Percentiles rank a stretch among this genome's conserved stretches.
Evolutionary conservation across 352 stramenopile genomes (phyloP).

Genomic region (Phytophthora tubulina): DNA sequence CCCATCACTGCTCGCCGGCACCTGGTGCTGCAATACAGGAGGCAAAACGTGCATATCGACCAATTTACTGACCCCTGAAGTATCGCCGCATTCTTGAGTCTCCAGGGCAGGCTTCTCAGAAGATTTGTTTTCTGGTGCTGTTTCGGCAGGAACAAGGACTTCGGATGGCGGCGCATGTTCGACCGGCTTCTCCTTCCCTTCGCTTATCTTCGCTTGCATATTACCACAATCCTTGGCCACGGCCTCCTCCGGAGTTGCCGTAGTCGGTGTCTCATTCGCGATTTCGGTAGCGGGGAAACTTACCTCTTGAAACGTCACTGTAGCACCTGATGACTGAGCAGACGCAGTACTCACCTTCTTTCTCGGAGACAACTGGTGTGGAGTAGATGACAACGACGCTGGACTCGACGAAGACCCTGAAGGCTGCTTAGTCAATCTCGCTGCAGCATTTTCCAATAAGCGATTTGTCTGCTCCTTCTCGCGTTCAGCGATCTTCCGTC

Average conservation of each 20-base stretch:
- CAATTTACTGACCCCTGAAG: conserved; percentile 46
- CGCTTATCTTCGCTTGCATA: conserved; percentile 10
- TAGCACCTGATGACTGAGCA: conserved; percentile 7
- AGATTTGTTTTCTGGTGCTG: conserved; percentile 6
- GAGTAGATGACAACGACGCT: conserved; percentile 29
- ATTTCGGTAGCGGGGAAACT: conserved; percentile 8
- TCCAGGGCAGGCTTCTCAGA: conserved; percentile 7
- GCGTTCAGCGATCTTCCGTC: conserved; percentile 62
- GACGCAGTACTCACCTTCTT: conserved; percentile 14
- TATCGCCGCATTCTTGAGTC: conserved; percentile 20
- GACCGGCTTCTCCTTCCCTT: conserved; percentile 10
- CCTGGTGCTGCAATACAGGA: conserved; percentile 34
- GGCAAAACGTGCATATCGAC: conserved; percentile 35
- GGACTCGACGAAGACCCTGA: conserved; percentile 23
- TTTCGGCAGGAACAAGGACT: conserved; percentile 1
- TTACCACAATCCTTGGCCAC: conserved; percentile 5
- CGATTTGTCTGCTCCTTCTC: conserved; percentile 50
- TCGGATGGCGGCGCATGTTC: background rate
- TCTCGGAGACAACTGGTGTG: conserved; percentile 2
- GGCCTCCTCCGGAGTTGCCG: background rate
- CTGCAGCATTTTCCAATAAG: conserved; percentile 27
- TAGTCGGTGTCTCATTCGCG: conserved; percentile 1
- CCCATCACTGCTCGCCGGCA: conserved; percentile 37
- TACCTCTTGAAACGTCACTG: conserved; percentile 5
- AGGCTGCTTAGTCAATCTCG: conserved; percentile 26